These are phyloP conservation scores for Euphorbia pulcherrima DNA, from an alignment of 345 rosid species.

Conservation along the genomic window DNA sequence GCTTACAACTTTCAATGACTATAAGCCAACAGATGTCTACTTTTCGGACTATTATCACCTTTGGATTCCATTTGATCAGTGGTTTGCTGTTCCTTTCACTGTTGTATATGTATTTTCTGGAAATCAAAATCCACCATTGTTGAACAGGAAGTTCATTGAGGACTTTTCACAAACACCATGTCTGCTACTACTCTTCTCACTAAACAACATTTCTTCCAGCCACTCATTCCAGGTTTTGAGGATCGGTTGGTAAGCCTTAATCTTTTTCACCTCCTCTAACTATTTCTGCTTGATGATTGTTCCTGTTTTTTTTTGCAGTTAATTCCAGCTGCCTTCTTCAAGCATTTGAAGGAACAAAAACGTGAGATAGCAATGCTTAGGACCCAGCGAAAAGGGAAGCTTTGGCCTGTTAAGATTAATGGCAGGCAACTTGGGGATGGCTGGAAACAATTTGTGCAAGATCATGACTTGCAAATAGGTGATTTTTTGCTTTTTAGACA, in stretches of 20 bases:
- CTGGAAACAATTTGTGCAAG: conserved; percentile 12
- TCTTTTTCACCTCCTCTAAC: not conserved
- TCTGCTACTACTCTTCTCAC: not conserved
- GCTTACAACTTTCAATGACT: no score
- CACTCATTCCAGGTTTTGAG: conserved; percentile 19
- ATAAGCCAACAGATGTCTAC: no score
- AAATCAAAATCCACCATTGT: no score
- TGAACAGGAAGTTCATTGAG: not conserved
- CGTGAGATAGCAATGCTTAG: conserved; percentile 5
- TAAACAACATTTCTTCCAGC: conserved; percentile 19
- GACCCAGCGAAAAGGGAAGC: conserved; percentile 7
- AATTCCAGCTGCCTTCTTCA: conserved; percentile 13
- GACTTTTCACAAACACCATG: no score
- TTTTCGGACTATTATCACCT: no score
- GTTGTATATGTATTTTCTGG: no score
- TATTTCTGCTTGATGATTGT: no score
- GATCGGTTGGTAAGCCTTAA: conserved; percentile 1
- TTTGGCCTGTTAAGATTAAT: conserved; percentile 14
- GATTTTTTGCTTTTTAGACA: conserved; percentile 19
- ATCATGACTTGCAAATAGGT: conserved; percentile 22
- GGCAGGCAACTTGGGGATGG: conserved; percentile 17
- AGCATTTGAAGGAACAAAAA: conserved; percentile 4
- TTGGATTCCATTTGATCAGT: no score
- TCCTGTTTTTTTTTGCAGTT: conserved; percentile 6
- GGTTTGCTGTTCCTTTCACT: no score